Evolutionary conservation across 2,329 filamentous ascomycete genomes (phyloP).

Genomic region (Aureobasidium sp.): DNA sequence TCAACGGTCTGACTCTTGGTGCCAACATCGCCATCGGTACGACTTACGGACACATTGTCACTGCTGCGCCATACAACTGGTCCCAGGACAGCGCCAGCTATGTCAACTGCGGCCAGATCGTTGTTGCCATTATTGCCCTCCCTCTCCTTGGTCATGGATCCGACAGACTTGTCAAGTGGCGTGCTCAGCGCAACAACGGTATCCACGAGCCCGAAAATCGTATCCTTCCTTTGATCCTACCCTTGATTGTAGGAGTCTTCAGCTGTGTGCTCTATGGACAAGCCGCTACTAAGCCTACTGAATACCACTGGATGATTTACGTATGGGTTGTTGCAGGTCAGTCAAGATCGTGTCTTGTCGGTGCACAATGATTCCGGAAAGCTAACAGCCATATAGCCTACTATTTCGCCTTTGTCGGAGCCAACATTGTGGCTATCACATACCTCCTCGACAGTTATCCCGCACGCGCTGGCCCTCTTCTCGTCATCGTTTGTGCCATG

Average conservation of each 20-base stretch:
- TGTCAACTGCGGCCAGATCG: conserved; percentile 36
- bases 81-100: conserved; percentile 31
- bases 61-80: conserved; percentile 32
- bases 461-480: conserved; percentile 34
- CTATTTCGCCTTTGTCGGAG: conserved; percentile 36
- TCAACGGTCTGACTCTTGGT: conserved; percentile 37
- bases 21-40: conserved; percentile 40
- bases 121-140: conserved; percentile 33
- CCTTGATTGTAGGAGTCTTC: conserved; percentile 34
- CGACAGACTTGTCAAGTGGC: conserved; percentile 32
- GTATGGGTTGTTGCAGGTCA: conserved; percentile 22
- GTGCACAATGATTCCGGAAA: too few species aligned
- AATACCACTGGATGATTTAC: conserved; percentile 24
- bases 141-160: conserved; percentile 36
- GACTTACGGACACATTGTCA: conserved; percentile 35
- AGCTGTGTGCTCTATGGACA: conserved; percentile 35
- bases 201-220: conserved; percentile 39
- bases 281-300: conserved; percentile 25
- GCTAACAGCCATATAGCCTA: too few species aligned
- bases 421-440: conserved; percentile 41
- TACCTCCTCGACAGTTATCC: conserved; percentile 42
- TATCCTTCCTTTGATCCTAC: conserved; percentile 32
- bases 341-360: too few species aligned
- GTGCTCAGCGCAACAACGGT: conserved; percentile 33
- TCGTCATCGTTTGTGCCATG: conserved; percentile 43